These are phyloP conservation scores for Scheffersomyces ergatensis DNA, from an alignment of 805 yeast genomes.

Conservation along the genomic window DNA sequence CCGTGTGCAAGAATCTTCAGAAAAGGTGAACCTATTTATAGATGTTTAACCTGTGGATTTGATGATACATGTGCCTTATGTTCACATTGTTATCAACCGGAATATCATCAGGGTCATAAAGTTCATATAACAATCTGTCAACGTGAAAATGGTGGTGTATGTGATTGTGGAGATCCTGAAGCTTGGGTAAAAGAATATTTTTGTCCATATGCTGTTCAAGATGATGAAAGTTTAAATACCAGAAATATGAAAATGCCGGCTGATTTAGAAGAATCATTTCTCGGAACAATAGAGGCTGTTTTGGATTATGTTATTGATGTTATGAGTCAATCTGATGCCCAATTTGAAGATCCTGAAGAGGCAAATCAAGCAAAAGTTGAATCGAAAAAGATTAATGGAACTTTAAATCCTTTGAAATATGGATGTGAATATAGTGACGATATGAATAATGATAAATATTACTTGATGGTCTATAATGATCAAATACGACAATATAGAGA, in stretches of 20 bases:
- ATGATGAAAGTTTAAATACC: conserved; percentile 3
- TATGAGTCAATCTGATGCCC: conserved; percentile 47
- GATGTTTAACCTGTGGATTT: conserved; percentile 71
- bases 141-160: conserved; percentile 73
- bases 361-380: conserved; percentile 20
- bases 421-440: conserved; percentile 32
- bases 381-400: conserved; percentile 26
- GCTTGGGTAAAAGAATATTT: conserved; percentile 62
- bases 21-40: conserved; percentile 78
- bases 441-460: conserved; percentile 46
- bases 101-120: conserved; percentile 70
- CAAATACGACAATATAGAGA: conserved; percentile 74
- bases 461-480: conserved; percentile 70
- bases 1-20: conserved; percentile 73
- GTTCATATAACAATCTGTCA: conserved; percentile 62
- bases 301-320: conserved; percentile 66
- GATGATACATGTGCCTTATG: conserved; percentile 88
- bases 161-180: conserved; percentile 89
- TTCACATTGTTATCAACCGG: conserved; percentile 67
- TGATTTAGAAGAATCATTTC: conserved; percentile 37
- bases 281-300: conserved; percentile 41
- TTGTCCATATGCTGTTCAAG: conserved; percentile 41
- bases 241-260: conserved; percentile 33
- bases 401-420: conserved; percentile 43
- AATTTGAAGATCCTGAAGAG: conserved; percentile 28